Conservation (phyloP, 495 filamentous ascomycete genomes). For the Choiromyces venosus region DNA sequence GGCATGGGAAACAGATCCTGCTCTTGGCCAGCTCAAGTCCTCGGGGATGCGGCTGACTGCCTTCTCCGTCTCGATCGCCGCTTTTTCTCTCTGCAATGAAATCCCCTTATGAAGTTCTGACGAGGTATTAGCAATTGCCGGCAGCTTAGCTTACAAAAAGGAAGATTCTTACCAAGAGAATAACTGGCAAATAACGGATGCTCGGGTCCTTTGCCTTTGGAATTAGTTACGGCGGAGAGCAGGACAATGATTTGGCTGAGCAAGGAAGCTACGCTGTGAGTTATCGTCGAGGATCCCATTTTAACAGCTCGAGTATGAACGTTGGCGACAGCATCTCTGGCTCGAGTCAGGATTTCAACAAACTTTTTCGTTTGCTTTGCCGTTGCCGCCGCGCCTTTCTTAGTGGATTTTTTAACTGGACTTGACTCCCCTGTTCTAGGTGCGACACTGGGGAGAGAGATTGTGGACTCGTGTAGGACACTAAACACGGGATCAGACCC, state of each 20-base stretch:
- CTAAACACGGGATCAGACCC: constrained; percentile 77
- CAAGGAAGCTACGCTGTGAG: constrained; percentile 54
- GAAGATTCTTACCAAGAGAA: constrained; percentile 47
- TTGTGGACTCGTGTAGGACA: constrained; percentile 76
- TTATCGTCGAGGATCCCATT: constrained; percentile 49
- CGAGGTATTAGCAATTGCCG: constrained; percentile 23
- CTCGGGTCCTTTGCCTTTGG: constrained; percentile 46
- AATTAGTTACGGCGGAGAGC: constrained; percentile 55
- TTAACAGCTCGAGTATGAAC: constrained; percentile 53
- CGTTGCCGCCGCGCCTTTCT: constrained; percentile 18
- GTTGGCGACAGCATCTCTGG: constrained; percentile 55
- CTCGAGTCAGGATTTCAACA: constrained; percentile 55
- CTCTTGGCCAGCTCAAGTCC: constrained; percentile 48
- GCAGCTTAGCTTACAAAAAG: neutral
- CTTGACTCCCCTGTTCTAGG: constrained; percentile 13
- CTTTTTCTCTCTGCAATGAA: constrained; percentile 56
- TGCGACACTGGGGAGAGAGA: constrained; percentile 40
- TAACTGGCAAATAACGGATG: constrained; percentile 56
- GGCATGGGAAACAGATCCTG: constrained; percentile 39
- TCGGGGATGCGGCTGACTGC: constrained; percentile 39
- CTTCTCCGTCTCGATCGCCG: constrained; percentile 50
- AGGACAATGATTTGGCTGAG: constrained; percentile 60
- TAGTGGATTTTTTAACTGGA: constrained; percentile 36
- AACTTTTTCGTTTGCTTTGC: constrained; percentile 47
- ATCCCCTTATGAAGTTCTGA: constrained; percentile 58